phyloP scores from a whole-genome alignment of 2,329 filamentous ascomycete genomes.

The Pseudocercospora musae region DNA sequence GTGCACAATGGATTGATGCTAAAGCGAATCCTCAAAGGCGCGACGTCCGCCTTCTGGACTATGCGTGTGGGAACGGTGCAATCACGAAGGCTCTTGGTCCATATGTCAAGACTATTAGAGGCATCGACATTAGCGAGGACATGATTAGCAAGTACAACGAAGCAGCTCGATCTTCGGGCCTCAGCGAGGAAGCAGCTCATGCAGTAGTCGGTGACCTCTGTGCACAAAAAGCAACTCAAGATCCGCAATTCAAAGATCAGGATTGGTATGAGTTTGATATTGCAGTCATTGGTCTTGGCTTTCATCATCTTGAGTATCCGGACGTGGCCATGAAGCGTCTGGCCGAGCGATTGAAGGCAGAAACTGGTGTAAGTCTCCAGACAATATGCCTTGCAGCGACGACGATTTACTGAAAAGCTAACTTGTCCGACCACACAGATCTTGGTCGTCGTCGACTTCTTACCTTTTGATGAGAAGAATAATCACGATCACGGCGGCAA shows the following conservation, averaged over 20 bases:
- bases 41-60: constrained; percentile 33
- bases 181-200: constrained; percentile 25
- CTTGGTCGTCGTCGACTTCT: constrained; percentile 33
- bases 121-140: constrained; percentile 33
- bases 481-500: constrained; percentile 9
- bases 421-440: constrained; percentile 13
- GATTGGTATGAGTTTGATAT: constrained; percentile 44
- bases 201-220: constrained; percentile 39
- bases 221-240: constrained; percentile 22
- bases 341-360: constrained; percentile 27
- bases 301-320: constrained; percentile 44
- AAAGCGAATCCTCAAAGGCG: constrained; percentile 5
- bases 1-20: constrained; percentile 25
- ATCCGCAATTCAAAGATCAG: constrained; percentile 23
- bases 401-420: constrained; percentile 10
- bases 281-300: constrained; percentile 42
- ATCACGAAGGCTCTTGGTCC: constrained; percentile 33
- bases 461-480: constrained; percentile 16
- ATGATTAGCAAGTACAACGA: constrained; percentile 35
- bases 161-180: constrained; percentile 23
- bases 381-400: neutral
- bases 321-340: constrained; percentile 28
- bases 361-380: constrained; percentile 23
- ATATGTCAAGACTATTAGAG: constrained; percentile 31
- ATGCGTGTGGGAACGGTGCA: constrained; percentile 36